phyloP scores from a whole-genome alignment of 163 green algal species.

The Chlamydomonas reinhardtii region DNA sequence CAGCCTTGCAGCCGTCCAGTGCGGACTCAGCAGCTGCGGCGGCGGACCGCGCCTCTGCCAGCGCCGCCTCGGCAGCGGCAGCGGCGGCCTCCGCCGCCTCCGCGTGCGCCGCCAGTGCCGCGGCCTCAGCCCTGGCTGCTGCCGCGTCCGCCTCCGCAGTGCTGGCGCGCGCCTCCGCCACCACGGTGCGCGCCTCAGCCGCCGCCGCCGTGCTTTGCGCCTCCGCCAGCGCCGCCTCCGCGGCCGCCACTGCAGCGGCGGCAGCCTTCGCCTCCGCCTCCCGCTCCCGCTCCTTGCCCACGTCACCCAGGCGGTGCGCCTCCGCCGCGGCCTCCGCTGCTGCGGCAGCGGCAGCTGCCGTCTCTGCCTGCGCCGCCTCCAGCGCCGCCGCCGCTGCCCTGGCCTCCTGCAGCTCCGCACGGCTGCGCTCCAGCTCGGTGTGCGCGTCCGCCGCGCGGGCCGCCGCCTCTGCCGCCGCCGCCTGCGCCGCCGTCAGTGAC shows the following conservation, averaged over 20 bases:
- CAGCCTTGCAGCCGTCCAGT: not conserved
- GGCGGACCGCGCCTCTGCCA: not conserved
- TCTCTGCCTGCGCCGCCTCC: not conserved
- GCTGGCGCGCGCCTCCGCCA: not conserved
- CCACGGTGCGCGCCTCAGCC: not conserved
- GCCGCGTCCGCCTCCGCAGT: too few species aligned
- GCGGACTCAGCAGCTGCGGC: not conserved
- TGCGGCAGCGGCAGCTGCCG: not conserved
- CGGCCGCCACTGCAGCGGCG: not conserved
- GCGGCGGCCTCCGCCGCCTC: not conserved
- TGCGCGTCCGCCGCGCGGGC: not conserved
- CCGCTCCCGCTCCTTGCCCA: too few species aligned
- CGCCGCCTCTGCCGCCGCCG: conserved; percentile 1
- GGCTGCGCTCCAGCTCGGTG: not conserved
- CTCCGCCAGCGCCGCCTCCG: not conserved
- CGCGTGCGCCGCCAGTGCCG: not conserved
- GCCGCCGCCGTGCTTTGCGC: too few species aligned
- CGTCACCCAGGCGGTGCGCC: too few species aligned
- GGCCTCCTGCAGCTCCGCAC: not conserved
- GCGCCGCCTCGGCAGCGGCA: not conserved
- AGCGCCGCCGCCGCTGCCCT: not conserved
- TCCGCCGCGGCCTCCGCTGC: not conserved
- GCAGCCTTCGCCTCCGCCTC: too few species aligned
- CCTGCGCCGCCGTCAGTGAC: not conserved
- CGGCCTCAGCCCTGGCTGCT: not conserved